Percentiles rank a stretch among this genome's conserved stretches.
These are phyloP conservation scores for Aspergillus pseudotamarii DNA, from an alignment of 2,329 filamentous ascomycete genomes.

Conservation along the genomic window DNA sequence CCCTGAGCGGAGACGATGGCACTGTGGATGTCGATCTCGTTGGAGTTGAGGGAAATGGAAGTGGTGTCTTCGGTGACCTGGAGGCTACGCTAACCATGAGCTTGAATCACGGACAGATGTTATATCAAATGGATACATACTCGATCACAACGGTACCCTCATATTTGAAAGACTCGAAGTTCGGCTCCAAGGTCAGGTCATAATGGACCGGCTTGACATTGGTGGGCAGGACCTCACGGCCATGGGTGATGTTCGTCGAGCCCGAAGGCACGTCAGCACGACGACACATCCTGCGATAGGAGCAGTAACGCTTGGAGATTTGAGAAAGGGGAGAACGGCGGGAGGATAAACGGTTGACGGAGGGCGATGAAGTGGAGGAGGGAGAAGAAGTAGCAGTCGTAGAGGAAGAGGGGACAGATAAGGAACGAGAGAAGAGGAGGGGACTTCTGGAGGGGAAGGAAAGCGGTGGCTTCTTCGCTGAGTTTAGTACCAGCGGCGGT, in stretches of 20 bases:
- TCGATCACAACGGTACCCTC: constrained; percentile 83
- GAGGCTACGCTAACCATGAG: constrained; percentile 52
- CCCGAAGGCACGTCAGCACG: constrained; percentile 57
- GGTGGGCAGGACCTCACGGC: constrained; percentile 82
- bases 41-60: constrained; percentile 83
- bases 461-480: constrained; percentile 38
- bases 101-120: not conserved
- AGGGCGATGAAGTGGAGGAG: constrained; percentile 23
- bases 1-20: constrained; percentile 67
- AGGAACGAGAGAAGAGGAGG: not conserved
- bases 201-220: constrained; percentile 94
- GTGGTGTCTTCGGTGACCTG: constrained; percentile 83
- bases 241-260: constrained; percentile 62
- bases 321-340: constrained; percentile 33
- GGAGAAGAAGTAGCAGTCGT: constrained; percentile 21
- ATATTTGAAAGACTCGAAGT: constrained; percentile 86
- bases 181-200: constrained; percentile 85
- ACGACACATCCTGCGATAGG: constrained; percentile 73
- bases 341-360: constrained; percentile 24
- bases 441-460: constrained; percentile 19
- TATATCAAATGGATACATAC: constrained; percentile 43
- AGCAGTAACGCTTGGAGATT: constrained; percentile 63
- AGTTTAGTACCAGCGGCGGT: constrained; percentile 33
- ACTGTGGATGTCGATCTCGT: constrained; percentile 81
- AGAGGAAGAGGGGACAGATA: constrained; percentile 21